Evolutionary conservation across 257 asterid genomes (phyloP), one percentile per base, ranked within the genome.

Genomic region (Craterostigma plantagineum): DNA sequence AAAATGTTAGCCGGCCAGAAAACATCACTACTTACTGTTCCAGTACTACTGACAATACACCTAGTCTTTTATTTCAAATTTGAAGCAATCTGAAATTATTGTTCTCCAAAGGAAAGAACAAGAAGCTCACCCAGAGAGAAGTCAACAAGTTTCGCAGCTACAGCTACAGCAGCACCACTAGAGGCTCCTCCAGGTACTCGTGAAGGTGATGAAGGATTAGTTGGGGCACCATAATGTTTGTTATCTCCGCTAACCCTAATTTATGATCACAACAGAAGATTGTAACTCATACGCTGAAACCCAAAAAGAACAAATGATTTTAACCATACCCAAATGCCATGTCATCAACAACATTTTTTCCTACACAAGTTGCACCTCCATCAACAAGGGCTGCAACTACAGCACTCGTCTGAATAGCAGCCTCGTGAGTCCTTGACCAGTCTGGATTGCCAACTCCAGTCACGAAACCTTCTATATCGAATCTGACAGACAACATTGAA

Each of bases 161-260:
- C 99, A 34, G 94, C 78, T 11, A 80, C 96, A 51, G 99, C 87
- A 63, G 99, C 84, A 49, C 96, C 99, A 68, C 99, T 77, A n/a
- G 91, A 90, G 51, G 91, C 79, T 54, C 99, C 99, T 63, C 99
- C 99, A 5, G 99, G 92, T 43, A 75, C 50, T 52, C 82, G 65
- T 47, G 71, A 64, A 49, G 77, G 72, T 55, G 76, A 65, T 40
- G 80, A 68, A n/a, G 99, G 99, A 73, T 90, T 90, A 40, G 92
- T 80, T 40, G 99, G 99, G 42, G 87, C 51, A 30, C 62, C 99
- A 41, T 70, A 75, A 66, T 84, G 92, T 73, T 58, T 83, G 80
- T 44, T 80, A 53, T 80, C 94, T 54, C 99, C 99, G 62, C 71
- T 68, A 49, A 77, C 52, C 42, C 99, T 90, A 75, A 38, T 56